A percentile compares a stretch with the other conserved stretches of the same genome.
Evolutionary conservation across 1,284 basidiomycete genomes (phyloP).

Genomic region (Apiotrichum laibachii): DNA sequence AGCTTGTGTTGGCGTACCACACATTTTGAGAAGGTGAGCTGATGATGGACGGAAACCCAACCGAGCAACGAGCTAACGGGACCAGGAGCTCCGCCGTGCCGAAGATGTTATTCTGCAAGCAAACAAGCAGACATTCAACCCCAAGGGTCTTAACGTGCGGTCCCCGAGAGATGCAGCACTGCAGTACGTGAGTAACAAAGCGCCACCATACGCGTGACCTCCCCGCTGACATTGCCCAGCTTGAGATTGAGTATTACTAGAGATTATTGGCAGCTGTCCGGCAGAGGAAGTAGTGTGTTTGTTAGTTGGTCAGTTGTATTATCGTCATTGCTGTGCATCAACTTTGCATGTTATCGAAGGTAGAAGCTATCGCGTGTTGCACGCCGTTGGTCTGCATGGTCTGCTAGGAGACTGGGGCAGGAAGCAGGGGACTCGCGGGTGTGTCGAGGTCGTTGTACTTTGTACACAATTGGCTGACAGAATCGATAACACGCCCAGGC

Average conservation of each 20-base stretch:
- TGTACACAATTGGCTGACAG: too few relatives aligned
- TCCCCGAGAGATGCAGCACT: slow-evolving; percentile 53
- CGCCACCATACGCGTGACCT: too few relatives aligned
- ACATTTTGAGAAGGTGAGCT: slow-evolving; percentile 53
- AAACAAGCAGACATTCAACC: slow-evolving; percentile 53
- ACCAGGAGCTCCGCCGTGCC: slow-evolving; percentile 48
- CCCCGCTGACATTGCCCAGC: too few relatives aligned
- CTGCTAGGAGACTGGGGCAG: too few relatives aligned
- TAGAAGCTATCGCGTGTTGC: not conserved
- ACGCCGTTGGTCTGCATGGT: too few relatives aligned
- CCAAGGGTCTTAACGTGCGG: slow-evolving; percentile 53
- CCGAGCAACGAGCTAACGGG: not conserved
- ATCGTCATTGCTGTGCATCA: not conserved
- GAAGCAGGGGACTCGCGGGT: too few relatives aligned
- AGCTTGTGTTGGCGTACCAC: slow-evolving; percentile 47
- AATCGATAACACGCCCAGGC: too few relatives aligned
- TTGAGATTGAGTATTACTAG: slow-evolving; percentile 7
- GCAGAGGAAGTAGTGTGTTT: not conserved
- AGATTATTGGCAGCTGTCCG: not conserved
- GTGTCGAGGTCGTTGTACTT: too few relatives aligned
- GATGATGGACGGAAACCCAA: not conserved
- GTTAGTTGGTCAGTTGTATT: not conserved
- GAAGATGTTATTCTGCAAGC: slow-evolving; percentile 43
- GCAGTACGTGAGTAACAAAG: slow-evolving; percentile 56
- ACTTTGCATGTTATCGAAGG: not conserved